phyloP scores from a whole-genome alignment of 257 asterid genomes.

The Plantago ovata region DNA sequence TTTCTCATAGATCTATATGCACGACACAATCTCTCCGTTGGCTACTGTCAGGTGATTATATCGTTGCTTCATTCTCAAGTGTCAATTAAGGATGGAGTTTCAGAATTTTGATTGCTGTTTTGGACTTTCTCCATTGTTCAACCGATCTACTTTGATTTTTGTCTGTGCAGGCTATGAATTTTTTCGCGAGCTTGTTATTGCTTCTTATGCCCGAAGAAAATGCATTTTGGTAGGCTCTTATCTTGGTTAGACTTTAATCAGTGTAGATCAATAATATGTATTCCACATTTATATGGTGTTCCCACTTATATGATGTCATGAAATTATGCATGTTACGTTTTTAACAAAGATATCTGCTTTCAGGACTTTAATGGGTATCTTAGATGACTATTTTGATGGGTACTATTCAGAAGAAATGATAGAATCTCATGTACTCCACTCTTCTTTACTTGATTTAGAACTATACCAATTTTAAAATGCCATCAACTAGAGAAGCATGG shows the following conservation, averaged over 20 bases:
- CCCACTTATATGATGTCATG: constrained; percentile 8
- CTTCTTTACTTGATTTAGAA: constrained; percentile 6
- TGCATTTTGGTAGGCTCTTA: constrained; percentile 85
- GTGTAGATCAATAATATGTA: no score
- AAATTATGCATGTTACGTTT: not conserved
- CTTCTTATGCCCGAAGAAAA: constrained; percentile 98
- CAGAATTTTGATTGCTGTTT: not conserved
- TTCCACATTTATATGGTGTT: constrained; percentile 1
- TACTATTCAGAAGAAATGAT: constrained; percentile 97
- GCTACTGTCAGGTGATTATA: constrained; percentile 83
- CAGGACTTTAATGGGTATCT: constrained; percentile 91
- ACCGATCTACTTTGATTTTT: not conserved
- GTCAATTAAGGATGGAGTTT: not conserved
- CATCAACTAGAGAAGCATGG: constrained; percentile 10
- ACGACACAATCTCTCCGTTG: constrained; percentile 87
- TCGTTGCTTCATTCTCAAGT: not conserved
- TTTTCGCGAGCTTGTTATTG: constrained; percentile 90
- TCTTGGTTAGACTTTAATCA: constrained; percentile 18
- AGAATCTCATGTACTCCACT: constrained; percentile 78
- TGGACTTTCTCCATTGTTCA: not conserved
- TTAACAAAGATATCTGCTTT: constrained; percentile 26
- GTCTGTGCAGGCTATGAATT: constrained; percentile 92
- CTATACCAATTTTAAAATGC: constrained; percentile 4
- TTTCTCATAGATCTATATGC: constrained; percentile 36
- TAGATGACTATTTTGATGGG: constrained; percentile 93